These are phyloP conservation scores for Astrocystis sublimbata DNA, from an alignment of 495 filamentous ascomycete genomes.

Conservation along the genomic window DNA sequence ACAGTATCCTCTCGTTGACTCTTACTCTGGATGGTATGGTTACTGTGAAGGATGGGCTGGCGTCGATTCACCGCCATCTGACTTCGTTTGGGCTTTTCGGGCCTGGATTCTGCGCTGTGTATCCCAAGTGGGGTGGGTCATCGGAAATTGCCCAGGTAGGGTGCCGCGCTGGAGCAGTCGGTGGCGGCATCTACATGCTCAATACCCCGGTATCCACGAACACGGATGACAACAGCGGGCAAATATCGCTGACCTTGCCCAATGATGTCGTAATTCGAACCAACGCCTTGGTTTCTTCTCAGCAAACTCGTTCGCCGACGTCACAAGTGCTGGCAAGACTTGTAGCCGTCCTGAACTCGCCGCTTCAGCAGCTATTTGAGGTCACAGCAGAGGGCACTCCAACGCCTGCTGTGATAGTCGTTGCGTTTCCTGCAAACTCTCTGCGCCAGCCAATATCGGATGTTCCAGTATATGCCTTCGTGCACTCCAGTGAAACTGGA, in stretches of 20 bases:
- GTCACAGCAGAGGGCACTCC: conserved; percentile 70
- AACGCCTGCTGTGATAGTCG: conserved; percentile 69
- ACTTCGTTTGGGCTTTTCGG: conserved; percentile 85
- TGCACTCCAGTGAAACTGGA: conserved; percentile 83
- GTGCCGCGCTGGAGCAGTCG: conserved; percentile 89
- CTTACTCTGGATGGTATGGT: conserved; percentile 61
- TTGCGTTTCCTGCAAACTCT: conserved; percentile 64
- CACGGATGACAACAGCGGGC: conserved; percentile 19
- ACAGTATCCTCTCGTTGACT: conserved; percentile 76
- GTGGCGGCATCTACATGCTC: conserved; percentile 88
- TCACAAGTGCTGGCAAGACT: conserved; percentile 38
- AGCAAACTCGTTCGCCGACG: conserved; percentile 30
- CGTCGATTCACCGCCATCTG: conserved; percentile 78
- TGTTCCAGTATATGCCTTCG: conserved; percentile 69
- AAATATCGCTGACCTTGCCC: conserved; percentile 54
- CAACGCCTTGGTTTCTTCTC: conserved; percentile 54
- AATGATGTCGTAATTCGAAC: conserved; percentile 62
- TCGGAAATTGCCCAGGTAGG: conserved; percentile 93
- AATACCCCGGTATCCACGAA: conserved; percentile 44
- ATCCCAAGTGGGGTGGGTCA: conserved; percentile 89
- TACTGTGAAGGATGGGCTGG: conserved; percentile 61
- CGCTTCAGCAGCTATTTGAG: conserved; percentile 67
- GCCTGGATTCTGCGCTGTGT: conserved; percentile 78
- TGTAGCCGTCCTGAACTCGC: conserved; percentile 69
- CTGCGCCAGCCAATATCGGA: conserved; percentile 40